These are phyloP conservation scores for Hypoxylon sp. DNA, from an alignment of 2,329 filamentous ascomycete genomes.

Conservation along the genomic window DNA sequence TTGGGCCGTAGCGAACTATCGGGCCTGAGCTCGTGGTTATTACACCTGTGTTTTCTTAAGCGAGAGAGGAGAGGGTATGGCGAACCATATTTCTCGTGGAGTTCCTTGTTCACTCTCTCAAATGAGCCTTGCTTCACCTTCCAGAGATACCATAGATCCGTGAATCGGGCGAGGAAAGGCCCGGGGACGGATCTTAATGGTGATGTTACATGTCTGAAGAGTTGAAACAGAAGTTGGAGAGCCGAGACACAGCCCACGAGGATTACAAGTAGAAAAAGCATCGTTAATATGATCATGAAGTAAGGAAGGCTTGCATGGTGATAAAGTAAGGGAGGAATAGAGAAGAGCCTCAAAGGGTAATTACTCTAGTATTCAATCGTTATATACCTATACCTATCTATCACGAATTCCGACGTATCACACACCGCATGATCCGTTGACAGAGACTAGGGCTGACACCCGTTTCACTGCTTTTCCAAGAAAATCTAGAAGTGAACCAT, in stretches of 20 bases:
- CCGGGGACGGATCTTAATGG: conserved; percentile 51
- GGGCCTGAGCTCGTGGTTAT: conserved; percentile 46
- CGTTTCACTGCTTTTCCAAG: neutral
- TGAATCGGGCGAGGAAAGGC: conserved; percentile 50
- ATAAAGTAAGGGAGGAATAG: neutral
- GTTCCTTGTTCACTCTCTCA: conserved; percentile 48
- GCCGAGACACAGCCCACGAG: conserved; percentile 5
- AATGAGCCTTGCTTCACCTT: conserved; percentile 50
- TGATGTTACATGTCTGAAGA: conserved; percentile 27
- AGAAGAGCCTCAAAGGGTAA: neutral
- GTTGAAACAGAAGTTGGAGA: conserved; percentile 2
- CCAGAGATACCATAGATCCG: conserved; percentile 52
- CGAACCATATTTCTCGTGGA: conserved; percentile 54
- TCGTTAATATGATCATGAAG: neutral
- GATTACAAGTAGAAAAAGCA: neutral
- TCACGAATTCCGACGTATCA: neutral
- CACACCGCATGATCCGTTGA: neutral
- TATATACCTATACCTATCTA: no score
- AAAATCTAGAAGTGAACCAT: neutral
- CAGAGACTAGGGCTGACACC: neutral
- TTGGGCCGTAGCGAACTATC: conserved; percentile 64
- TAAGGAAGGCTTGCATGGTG: neutral
- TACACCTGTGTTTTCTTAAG: neutral
- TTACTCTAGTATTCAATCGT: neutral
- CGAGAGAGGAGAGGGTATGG: neutral